Evolutionary conservation across 495 filamentous ascomycete species (phyloP), one percentile per base, ranked within the genome.

Genomic region (Thozetella sp.): DNA sequence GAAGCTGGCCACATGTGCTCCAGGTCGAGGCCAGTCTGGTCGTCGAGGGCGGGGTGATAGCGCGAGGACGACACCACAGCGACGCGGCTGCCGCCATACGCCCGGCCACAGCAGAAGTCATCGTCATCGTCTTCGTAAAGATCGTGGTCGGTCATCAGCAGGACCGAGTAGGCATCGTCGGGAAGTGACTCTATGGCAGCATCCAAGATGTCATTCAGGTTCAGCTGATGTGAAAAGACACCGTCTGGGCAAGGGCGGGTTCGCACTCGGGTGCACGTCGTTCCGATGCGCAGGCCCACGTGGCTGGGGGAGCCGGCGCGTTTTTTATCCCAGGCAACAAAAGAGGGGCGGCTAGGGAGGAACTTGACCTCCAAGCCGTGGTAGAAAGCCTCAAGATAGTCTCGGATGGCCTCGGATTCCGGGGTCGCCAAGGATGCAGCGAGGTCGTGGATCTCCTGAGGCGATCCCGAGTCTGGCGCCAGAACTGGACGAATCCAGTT

Each of bases 61-160:
- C 88, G 69, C 2, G 86, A 80, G 12, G 72, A 79, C 0, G 82
- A 85, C 1, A 90, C 84, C 4, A 90, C 82, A 1, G 79, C 75
- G 3, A 90, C 76, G 3, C 88, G 72, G 59, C 80, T 83, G 1
- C 80, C 85, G 15, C 87, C 88, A 60, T 89, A 90, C 19, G 89
- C 88, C 25, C 84, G 75, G 2, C 88, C 89, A 63, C 87, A 90
- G 58, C 81, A 85, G 59, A 89, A 90, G 25, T 83, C 82, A 58
- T 90, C 88, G 2, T 89, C 81, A 2, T 87, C 84, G 62, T 84
- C 81, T 64, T 90, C 86, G 67, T 84, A 90, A 40, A 90, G 66
- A 64, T 92, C 89, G 20, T 88, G 83, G 19, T 86, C 64, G 0
- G 85, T 69, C 3, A 90, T 62, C 53, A 91, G 58, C 4, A 87